Evolutionary conservation across 2,329 filamentous ascomycete genomes (phyloP), one percentile per base, ranked within the genome.

Genomic region (Alternaria angustiovoidea): DNA sequence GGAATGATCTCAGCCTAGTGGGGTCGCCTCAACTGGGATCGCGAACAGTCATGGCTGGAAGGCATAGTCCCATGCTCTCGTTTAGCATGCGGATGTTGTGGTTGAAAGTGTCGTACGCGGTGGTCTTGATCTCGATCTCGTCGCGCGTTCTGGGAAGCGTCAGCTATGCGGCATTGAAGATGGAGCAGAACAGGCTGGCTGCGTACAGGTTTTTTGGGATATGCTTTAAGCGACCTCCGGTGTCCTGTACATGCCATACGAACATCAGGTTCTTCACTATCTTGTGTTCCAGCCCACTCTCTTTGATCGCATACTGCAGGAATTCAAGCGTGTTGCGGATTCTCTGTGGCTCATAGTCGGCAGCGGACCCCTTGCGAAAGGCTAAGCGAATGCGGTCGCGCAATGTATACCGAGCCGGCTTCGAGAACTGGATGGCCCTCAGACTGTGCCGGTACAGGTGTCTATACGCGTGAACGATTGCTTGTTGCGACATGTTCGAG

Each of bases 31-130:
- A 74, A 54, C 54, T 65, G 11, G 72, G 70, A 36, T 72, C 69
- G 59, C 75, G 72, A 48, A 71, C 56, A 20, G 72, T 77, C 70
- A 69, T 71, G 14, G 70, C 63, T 36, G 74, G 77, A 24, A 84
- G 68, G 55, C 89, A 91, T 42, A 92, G 73, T 1, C 86, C 86
- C 88, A 93, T 89, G 7, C 84, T 88, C 73, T 89, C 87, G 71
- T 94, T 93, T 55, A 94, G 81, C 89, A 91, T 91, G 18, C 83
- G 84, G 48, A 94, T 75, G 7, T 89, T 92, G 80, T 86, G 86
- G 54, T 92, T 85, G 73, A 91, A 92, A 68, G 90, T 86, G 47
- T 83, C 81, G 73, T 84, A 89, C 7, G 83, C 77, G 42, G 73
- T 79, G 14, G 65, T 71, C 47, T 68, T 74, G 7, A 77, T 74